Conservation (phyloP, 495 filamentous ascomycete species). For the Massariosphaeria phaeospora region DNA sequence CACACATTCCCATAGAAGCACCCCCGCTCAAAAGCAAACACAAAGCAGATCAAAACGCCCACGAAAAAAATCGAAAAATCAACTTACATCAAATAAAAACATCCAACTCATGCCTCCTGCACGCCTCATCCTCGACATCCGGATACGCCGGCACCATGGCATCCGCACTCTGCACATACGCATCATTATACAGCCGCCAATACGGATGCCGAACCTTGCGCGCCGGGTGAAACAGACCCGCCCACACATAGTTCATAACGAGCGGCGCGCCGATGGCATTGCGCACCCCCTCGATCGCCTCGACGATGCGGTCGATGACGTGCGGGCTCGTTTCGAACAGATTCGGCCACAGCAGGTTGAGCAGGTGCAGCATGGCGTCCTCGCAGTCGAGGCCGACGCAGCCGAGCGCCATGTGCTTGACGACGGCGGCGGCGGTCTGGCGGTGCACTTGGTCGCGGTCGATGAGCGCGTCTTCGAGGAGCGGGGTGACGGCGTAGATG, state of each 20-base stretch:
- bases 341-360: slow-evolving; percentile 94
- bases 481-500: slow-evolving; percentile 94
- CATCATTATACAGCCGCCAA: slow-evolving; percentile 93
- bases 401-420: slow-evolving; percentile 94
- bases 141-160: slow-evolving; percentile 96
- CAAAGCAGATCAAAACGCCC: background rate
- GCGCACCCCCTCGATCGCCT: slow-evolving; percentile 93
- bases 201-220: slow-evolving; percentile 89
- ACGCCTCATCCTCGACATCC: slow-evolving; percentile 66
- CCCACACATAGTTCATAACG: slow-evolving; percentile 97
- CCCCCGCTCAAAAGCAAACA: no score
- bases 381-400: slow-evolving; percentile 97
- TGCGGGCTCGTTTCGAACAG: slow-evolving; percentile 97
- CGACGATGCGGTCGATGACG: slow-evolving; percentile 95
- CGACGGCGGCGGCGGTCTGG: slow-evolving; percentile 90
- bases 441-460: slow-evolving; percentile 98
- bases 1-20: no score
- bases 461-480: slow-evolving; percentile 95
- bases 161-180: slow-evolving; percentile 92
- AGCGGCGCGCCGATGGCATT: slow-evolving; percentile 88
- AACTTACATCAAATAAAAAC: slow-evolving; percentile 64
- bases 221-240: slow-evolving; percentile 93
- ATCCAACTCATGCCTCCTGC: slow-evolving; percentile 70
- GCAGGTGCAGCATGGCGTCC: slow-evolving; percentile 95
- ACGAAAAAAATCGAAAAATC: background rate